phyloP scores from a whole-genome alignment of 768 basidiomycete species.

The Amanita rubescens region DNA sequence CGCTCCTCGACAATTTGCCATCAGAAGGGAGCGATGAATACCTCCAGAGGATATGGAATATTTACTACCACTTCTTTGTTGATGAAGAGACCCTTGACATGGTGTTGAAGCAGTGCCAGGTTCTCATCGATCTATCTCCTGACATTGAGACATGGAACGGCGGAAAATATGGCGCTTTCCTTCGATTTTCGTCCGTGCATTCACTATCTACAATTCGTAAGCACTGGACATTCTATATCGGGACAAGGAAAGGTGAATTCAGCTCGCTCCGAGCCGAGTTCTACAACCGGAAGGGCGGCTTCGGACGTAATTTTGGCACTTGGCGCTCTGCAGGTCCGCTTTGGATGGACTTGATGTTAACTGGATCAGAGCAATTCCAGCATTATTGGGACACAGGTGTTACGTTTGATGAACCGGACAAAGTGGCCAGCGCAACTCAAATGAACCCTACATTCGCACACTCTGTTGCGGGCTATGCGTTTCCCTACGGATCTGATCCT shows the following conservation, averaged over 20 bases:
- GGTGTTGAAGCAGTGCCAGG: slow-evolving; percentile 31
- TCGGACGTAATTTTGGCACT: neutral
- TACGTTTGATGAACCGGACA: neutral
- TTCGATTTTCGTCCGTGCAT: slow-evolving; percentile 30
- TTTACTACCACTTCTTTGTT: slow-evolving; percentile 43
- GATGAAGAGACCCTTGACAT: slow-evolving; percentile 26
- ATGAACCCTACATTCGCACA: no score
- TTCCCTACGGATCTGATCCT: slow-evolving; percentile 36
- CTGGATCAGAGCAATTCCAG: slow-evolving; percentile 16
- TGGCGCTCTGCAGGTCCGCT: slow-evolving; percentile 32
- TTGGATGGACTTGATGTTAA: slow-evolving; percentile 11
- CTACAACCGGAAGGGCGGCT: slow-evolving; percentile 12
- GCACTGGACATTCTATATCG: slow-evolving; percentile 32
- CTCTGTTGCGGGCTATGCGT: slow-evolving; percentile 15
- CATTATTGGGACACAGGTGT: slow-evolving; percentile 38
- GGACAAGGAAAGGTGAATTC: slow-evolving; percentile 16
- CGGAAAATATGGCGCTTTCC: slow-evolving; percentile 28
- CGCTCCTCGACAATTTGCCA: slow-evolving; percentile 28
- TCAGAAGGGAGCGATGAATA: neutral
- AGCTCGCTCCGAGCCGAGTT: slow-evolving; percentile 16
- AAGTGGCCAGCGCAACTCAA: no score
- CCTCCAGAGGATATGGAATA: slow-evolving; percentile 28
- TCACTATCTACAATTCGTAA: slow-evolving; percentile 32
- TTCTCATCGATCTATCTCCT: slow-evolving; percentile 26
- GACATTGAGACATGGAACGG: slow-evolving; percentile 30